Evolutionary conservation across 176 grass and related monocot species (phyloP).

Genomic region (Metroxylon sagu): DNA sequence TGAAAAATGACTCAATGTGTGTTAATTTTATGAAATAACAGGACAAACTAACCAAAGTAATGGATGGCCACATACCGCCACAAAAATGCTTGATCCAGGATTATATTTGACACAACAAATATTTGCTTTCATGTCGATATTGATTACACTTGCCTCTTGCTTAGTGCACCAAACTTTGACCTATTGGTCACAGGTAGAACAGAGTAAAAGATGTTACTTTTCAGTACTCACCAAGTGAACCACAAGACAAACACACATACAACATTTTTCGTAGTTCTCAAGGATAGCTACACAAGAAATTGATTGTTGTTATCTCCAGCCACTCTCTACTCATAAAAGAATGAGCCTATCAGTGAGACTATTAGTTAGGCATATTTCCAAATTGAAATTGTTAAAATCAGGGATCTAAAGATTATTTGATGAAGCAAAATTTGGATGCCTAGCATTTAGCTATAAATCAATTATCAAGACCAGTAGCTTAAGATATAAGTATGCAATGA

Average conservation of each 20-base stretch:
- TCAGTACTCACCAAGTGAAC: background rate
- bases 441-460: too few species aligned
- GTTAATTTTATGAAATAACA: constrained; percentile 4
- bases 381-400: too few species aligned
- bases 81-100: constrained; percentile 71
- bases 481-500: too few species aligned
- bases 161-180: constrained; percentile 99
- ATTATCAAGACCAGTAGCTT: too few species aligned
- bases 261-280: too few species aligned
- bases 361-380: too few species aligned
- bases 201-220: background rate
- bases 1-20: constrained; percentile 37
- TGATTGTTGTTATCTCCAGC: too few species aligned
- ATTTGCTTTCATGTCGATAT: constrained; percentile 99
- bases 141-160: constrained; percentile 93
- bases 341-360: too few species aligned
- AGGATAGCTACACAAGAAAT: too few species aligned
- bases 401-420: too few species aligned
- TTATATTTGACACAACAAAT: constrained; percentile 99
- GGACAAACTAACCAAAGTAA: constrained; percentile 4
- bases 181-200: constrained; percentile 26
- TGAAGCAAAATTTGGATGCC: too few species aligned
- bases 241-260: background rate
- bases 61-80: constrained; percentile 60
- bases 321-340: too few species aligned